These are phyloP conservation scores for Lodderomyces oxycetoniae DNA, from an alignment of 1,139 yeast species.

Conservation along the genomic window DNA sequence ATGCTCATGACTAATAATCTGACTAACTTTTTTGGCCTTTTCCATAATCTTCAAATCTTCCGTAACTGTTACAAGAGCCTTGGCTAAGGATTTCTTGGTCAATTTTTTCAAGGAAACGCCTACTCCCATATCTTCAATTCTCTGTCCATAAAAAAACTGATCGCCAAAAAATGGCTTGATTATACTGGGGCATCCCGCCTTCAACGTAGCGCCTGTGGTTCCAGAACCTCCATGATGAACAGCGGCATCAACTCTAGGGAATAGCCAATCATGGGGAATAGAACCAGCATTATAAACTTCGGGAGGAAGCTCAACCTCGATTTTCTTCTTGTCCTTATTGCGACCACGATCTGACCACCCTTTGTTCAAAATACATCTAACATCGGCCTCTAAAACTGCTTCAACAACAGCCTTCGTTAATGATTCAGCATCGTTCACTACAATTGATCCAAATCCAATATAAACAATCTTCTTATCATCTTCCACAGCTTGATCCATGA, in stretches of 20 bases:
- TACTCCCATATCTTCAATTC: slow-evolving; percentile 88
- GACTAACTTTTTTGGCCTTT: slow-evolving; percentile 61
- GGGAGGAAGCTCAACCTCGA: slow-evolving; percentile 61
- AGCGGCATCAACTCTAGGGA: slow-evolving; percentile 84
- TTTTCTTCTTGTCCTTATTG: slow-evolving; percentile 16
- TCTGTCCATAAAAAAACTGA: slow-evolving; percentile 82
- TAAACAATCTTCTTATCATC: slow-evolving; percentile 72
- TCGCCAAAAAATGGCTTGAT: slow-evolving; percentile 96
- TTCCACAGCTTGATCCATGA: slow-evolving; percentile 57
- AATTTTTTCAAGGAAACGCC: slow-evolving; percentile 71
- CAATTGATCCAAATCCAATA: slow-evolving; percentile 95
- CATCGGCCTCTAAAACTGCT: slow-evolving; percentile 75
- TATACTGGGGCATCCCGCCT: slow-evolving; percentile 84
- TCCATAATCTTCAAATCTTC: slow-evolving; percentile 61
- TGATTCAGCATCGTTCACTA: slow-evolving; percentile 74
- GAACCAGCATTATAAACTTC: slow-evolving; percentile 66
- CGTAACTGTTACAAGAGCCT: slow-evolving; percentile 66
- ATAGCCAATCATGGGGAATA: slow-evolving; percentile 92
- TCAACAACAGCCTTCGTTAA: slow-evolving; percentile 74
- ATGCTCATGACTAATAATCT: slow-evolving; percentile 58
- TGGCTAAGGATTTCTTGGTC: slow-evolving; percentile 56
- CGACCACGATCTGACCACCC: slow-evolving; percentile 88
- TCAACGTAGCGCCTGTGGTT: slow-evolving; percentile 85
- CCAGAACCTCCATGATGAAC: slow-evolving; percentile 99
- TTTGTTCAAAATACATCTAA: slow-evolving; percentile 79